A percentile compares a stretch with the other conserved stretches of the same genome.
Conservation (phyloP, 306 rosid genomes). For the Cucumis sativus region Cucumber_9930_V3 NC_026659.2:26117501-26118000, state of each 20-base stretch:
- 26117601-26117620: background rate
- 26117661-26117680: background rate
- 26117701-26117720: background rate
- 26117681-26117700: background rate
- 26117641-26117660: background rate
- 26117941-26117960: background rate
- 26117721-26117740: background rate
- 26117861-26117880: background rate
- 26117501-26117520: no score
- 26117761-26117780: background rate
- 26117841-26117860: background rate
- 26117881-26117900: background rate
- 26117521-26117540: no score
- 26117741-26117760: background rate
- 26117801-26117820: background rate
- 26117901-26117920: background rate
- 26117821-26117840: background rate
- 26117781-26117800: background rate
- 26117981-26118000: background rate
- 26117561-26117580: no score
- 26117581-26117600: background rate
- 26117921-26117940: background rate
- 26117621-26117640: background rate
- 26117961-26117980: background rate
- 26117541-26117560: no score